These are phyloP conservation scores for Chionographis japonica DNA, from an alignment of 106 monocot species.

Conservation along the genomic window DNA sequence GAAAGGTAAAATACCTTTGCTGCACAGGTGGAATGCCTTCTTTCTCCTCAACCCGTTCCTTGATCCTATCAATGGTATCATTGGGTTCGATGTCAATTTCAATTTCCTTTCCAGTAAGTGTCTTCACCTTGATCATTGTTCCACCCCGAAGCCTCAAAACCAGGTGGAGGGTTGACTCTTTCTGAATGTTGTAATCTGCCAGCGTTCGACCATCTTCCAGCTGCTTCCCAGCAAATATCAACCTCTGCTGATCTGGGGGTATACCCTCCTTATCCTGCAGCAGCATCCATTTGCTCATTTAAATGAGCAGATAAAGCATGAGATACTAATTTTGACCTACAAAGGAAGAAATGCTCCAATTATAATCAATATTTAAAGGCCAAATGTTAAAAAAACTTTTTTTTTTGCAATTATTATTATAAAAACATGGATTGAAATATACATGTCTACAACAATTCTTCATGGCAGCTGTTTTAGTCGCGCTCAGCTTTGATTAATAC, in stretches of 20 bases:
- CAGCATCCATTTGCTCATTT: not conserved
- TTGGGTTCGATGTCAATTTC: constrained; percentile 35
- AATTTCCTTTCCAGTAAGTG: constrained; percentile 36
- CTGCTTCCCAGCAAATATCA: constrained; percentile 40
- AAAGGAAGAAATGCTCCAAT: too few relatives aligned
- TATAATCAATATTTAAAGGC: too few relatives aligned
- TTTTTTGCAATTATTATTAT: too few relatives aligned
- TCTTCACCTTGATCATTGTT: constrained; percentile 43
- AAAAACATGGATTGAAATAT: too few relatives aligned
- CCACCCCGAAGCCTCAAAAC: constrained; percentile 35
- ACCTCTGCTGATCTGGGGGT: constrained; percentile 30
- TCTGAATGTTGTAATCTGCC: constrained; percentile 44
- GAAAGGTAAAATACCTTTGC: constrained; percentile 17
- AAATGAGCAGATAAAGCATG: too few relatives aligned
- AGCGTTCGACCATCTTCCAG: constrained; percentile 32
- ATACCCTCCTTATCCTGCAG: constrained; percentile 38
- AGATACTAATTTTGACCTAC: too few relatives aligned
- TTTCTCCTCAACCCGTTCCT: constrained; percentile 46
- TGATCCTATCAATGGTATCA: constrained; percentile 32
- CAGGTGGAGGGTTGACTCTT: constrained; percentile 36
- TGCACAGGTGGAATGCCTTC: constrained; percentile 46
- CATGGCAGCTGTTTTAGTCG: too few relatives aligned
- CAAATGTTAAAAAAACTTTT: too few relatives aligned
- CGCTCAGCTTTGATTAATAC: too few relatives aligned
- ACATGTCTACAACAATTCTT: too few relatives aligned